Conservation (phyloP, 179 eudicot genomes). For the Carnegiea gigantea region DNA sequence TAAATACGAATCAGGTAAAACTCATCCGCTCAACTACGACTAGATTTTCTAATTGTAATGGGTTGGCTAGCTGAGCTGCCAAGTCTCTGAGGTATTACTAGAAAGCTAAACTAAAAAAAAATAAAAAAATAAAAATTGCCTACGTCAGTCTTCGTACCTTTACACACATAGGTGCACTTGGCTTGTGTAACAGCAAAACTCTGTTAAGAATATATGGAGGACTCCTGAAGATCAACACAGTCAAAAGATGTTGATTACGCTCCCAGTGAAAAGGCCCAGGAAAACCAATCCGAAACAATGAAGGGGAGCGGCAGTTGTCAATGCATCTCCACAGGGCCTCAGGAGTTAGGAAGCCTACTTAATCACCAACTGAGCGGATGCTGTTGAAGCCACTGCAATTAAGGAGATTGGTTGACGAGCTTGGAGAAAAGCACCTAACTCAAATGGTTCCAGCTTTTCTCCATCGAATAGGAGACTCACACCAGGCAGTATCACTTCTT, state of each 20-base stretch:
- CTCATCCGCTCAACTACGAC: not conserved
- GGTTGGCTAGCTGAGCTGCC: not conserved
- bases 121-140: too few relatives aligned
- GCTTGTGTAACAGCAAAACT: not conserved
- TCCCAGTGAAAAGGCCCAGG: constrained; percentile 16
- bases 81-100: not conserved
- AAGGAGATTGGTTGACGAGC: constrained; percentile 91
- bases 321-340: not conserved
- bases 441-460: constrained; percentile 77
- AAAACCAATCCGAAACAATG: constrained; percentile 15
- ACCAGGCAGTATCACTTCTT: constrained; percentile 82
- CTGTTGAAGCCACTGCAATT: constrained; percentile 87
- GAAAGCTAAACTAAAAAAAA: not conserved
- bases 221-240: constrained; percentile 26
- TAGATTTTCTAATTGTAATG: not conserved
- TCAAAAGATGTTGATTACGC: not conserved
- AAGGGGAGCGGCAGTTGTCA: constrained; percentile 3
- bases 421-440: constrained; percentile 92
- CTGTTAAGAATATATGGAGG: not conserved
- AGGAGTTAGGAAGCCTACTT: constrained; percentile 47
- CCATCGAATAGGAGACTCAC: constrained; percentile 94
- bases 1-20: too few relatives aligned
- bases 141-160: not conserved
- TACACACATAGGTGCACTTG: not conserved
- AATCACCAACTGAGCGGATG: constrained; percentile 49